phyloP scores from a whole-genome alignment of 306 rosid species.

The Senna tora region DNA sequence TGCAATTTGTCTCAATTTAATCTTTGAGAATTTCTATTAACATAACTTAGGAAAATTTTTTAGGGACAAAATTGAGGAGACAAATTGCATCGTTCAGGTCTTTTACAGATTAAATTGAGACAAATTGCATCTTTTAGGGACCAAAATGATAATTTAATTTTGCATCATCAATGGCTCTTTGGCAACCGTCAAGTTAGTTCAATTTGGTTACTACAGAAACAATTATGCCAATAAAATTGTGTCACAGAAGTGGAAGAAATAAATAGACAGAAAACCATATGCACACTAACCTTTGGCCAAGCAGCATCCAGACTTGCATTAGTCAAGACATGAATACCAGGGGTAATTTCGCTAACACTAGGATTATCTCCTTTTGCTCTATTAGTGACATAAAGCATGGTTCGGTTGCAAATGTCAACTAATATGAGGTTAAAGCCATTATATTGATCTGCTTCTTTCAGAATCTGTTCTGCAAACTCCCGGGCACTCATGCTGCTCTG shows the following conservation, averaged over 20 bases:
- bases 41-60: no score
- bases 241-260: background rate
- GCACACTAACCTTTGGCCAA: slow-evolving; percentile 80
- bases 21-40: no score
- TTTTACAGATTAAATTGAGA: no score
- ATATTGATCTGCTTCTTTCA: slow-evolving; percentile 61
- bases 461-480: slow-evolving; percentile 66
- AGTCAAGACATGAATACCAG: slow-evolving; percentile 86
- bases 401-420: slow-evolving; percentile 57
- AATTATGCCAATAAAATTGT: background rate
- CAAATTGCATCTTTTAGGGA: no score
- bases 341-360: slow-evolving; percentile 51
- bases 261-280: background rate
- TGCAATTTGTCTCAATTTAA: no score
- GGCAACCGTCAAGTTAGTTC: slow-evolving; percentile 10
- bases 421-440: slow-evolving; percentile 81
- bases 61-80: no score
- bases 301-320: slow-evolving; percentile 74
- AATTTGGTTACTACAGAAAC: background rate
- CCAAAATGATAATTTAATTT: no score
- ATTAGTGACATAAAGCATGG: slow-evolving; percentile 79
- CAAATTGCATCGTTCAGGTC: no score
- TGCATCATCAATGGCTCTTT: background rate
- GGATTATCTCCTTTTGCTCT: slow-evolving; percentile 50
- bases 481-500: slow-evolving; percentile 68